phyloP scores from a whole-genome alignment of 1,284 basidiomycete genomes.

The Cronartium quercuum region DNA sequence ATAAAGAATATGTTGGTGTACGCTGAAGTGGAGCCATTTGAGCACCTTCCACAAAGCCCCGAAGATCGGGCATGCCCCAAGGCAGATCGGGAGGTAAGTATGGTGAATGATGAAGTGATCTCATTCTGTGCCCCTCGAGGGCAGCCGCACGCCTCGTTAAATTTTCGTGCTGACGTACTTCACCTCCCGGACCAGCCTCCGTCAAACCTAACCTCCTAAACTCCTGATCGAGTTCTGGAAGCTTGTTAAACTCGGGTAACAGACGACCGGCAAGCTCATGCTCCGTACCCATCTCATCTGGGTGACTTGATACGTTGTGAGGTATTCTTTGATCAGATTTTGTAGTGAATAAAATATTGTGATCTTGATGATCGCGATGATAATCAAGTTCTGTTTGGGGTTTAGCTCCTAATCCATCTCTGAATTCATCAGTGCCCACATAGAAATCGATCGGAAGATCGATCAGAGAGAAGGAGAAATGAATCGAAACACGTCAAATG shows the following conservation, averaged over 20 bases:
- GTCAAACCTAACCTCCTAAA: neutral
- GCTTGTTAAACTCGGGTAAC: neutral
- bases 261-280: neutral
- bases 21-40: too few relatives aligned
- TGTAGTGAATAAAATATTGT: neutral
- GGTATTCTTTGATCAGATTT: neutral
- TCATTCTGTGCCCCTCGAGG: neutral
- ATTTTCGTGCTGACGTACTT: neutral
- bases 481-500: neutral
- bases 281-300: neutral
- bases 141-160: neutral
- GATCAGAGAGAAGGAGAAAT: neutral
- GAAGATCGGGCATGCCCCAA: neutral
- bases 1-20: too few relatives aligned
- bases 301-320: neutral
- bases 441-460: neutral
- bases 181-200: neutral
- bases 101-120: neutral
- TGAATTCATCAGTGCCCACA: neutral
- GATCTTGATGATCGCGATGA: neutral
- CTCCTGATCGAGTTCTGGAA: neutral
- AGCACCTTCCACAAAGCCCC: too few relatives aligned
- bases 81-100: neutral
- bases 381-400: neutral
- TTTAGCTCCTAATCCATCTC: neutral